These are phyloP conservation scores for Solanum hybrid DNA, from an alignment of 305 asterid genomes.

Conservation along the genomic window DNA sequence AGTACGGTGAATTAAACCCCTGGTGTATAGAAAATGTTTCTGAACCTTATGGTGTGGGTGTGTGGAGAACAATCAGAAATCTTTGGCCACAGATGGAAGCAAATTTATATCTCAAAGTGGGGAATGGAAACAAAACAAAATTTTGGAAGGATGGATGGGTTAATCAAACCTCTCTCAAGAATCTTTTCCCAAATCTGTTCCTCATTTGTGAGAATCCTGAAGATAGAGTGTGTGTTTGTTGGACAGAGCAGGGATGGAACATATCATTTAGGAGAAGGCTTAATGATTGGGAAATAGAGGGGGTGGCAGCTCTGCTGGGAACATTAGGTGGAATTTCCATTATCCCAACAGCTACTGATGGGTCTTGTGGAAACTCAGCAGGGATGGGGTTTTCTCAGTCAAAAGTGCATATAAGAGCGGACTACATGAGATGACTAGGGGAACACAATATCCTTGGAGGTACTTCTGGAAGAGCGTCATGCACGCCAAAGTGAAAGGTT, in stretches of 20 bases:
- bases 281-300: neutral
- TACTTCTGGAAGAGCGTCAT: neutral
- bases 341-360: neutral
- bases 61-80: neutral
- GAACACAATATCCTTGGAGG: neutral
- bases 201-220: neutral
- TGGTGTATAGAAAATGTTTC: neutral
- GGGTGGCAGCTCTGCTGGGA: neutral
- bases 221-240: neutral
- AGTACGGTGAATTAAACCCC: neutral
- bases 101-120: neutral
- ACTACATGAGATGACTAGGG: neutral
- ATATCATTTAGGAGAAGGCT: neutral
- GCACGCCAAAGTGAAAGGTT: neutral
- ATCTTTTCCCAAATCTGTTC: neutral
- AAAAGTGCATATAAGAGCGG: neutral
- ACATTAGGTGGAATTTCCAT: neutral
- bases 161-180: neutral
- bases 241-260: neutral
- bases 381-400: neutral
- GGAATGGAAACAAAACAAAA: neutral
- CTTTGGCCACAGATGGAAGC: neutral
- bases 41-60: neutral
- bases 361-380: neutral
- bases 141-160: neutral